Conservation (phyloP, 495 filamentous ascomycete species). For the Penicillium paxilli region DNA sequence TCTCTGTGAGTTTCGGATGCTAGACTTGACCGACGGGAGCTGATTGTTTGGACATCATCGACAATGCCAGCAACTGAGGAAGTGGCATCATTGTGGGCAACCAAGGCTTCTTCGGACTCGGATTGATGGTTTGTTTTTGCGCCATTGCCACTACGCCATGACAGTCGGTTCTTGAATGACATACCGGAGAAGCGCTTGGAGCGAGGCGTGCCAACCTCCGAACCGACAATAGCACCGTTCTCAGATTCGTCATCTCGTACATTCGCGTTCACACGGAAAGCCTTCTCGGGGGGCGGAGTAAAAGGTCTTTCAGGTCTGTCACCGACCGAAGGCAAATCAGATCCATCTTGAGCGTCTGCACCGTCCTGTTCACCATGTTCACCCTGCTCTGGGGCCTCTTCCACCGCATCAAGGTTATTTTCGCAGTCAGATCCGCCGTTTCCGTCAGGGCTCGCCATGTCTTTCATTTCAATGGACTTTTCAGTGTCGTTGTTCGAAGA, state of each 20-base stretch:
- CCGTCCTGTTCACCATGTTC: neutral
- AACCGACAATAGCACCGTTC: constrained; percentile 37
- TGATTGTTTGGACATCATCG: constrained; percentile 23
- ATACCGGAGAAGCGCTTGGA: constrained; percentile 31
- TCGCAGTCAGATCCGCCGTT: constrained; percentile 26
- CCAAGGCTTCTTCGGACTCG: constrained; percentile 25
- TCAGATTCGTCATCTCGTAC: constrained; percentile 36
- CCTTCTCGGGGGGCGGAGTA: neutral
- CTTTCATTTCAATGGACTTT: constrained; percentile 38
- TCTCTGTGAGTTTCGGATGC: constrained; percentile 4
- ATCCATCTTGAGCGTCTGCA: neutral
- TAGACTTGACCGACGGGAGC: constrained; percentile 23
- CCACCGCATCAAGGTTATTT: constrained; percentile 23
- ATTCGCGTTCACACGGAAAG: constrained; percentile 6
- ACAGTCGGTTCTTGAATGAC: constrained; percentile 19
- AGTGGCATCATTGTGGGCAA: constrained; percentile 21
- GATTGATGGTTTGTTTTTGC: constrained; percentile 17
- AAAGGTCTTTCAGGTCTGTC: constrained; percentile 5
- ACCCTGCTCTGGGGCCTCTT: constrained; percentile 17
- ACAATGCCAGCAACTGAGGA: constrained; percentile 27
- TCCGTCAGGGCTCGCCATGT: constrained; percentile 24
- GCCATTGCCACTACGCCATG: constrained; percentile 13
- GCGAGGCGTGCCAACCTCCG: constrained; percentile 30
- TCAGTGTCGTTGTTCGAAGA: constrained; percentile 27
- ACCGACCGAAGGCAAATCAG: neutral